Evolutionary conservation across 176 grass and related monocot species (phyloP), one percentile per base, ranked within the genome.

Genomic region (Hordeum marinum): DNA sequence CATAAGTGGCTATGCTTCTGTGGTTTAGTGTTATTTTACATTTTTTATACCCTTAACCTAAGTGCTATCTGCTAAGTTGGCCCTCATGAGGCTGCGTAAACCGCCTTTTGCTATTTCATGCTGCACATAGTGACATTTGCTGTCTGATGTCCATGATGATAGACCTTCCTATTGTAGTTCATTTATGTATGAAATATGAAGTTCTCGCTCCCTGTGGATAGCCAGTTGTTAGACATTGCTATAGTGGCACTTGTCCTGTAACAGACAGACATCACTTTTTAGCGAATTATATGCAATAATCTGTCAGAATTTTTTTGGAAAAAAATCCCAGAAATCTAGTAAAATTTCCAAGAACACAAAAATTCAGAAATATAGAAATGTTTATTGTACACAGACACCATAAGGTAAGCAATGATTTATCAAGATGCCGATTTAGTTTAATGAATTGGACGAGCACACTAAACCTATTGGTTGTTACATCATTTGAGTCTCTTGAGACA

Each of bases 401-500:
- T 36, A 71, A 63, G 42, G 14, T n/a, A 39, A 24, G 55, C 26
- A 17, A 64, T 20, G 23, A 13, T 32, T 36, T 76, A 50, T 37
- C 4, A 24, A 50, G 21, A 73, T 15, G 67, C 75, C 73, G 68
- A 73, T 66, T 59, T 36, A 78, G 20, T 29, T 40, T 54, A 76
- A 48, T 50, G 14, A 24, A 50, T 31, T 24, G 15, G 40, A 90
- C 13, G 32, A 90, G 42, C 42, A 75, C 13, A 41, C 24, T 76
- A 68, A 58, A 61, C 21, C 2, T 84, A 17, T 35, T 82, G 21
- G 59, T 54, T 54, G 32, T 82, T 78, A 67, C 18, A 78, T 25
- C 64, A 78, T 82, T 85, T 84, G 34, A 46, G 60, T 46, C 10
- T 66, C 52, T 80, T 52, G 14, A 43, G 43, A 84, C 8, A 42